These are phyloP conservation scores for Geotrichum reessii DNA, from an alignment of 1,139 yeast species.

Conservation along the genomic window DNA sequence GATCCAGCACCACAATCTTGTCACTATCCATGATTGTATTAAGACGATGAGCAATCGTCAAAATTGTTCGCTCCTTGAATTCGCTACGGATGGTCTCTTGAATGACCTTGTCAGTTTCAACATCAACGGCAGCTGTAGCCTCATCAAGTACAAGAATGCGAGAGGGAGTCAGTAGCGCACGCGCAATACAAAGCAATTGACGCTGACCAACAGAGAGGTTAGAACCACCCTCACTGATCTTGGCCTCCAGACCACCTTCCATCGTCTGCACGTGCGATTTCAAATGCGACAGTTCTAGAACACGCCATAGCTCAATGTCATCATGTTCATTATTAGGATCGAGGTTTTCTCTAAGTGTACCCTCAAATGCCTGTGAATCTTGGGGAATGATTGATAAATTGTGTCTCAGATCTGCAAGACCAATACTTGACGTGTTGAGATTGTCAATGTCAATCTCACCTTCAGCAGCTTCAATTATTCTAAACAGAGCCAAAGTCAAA, in stretches of 20 bases:
- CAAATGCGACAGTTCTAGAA: constrained; percentile 78
- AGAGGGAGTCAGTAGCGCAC: constrained; percentile 77
- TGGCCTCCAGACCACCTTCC: constrained; percentile 60
- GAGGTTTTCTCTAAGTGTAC: constrained; percentile 78
- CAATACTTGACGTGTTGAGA: constrained; percentile 62
- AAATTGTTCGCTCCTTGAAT: constrained; percentile 79
- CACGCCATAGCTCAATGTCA: constrained; percentile 82
- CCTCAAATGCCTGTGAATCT: constrained; percentile 94
- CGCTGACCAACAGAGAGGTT: constrained; percentile 89
- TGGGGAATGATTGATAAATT: constrained; percentile 90
- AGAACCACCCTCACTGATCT: constrained; percentile 74
- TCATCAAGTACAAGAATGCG: constrained; percentile 82
- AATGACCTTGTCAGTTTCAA: constrained; percentile 80
- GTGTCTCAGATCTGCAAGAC: constrained; percentile 78
- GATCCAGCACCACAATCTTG: constrained; percentile 76
- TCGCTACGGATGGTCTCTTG: constrained; percentile 84
- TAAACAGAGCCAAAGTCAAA: constrained; percentile 78
- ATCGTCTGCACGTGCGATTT: constrained; percentile 64
- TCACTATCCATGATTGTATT: constrained; percentile 93
- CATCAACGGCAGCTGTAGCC: constrained; percentile 97
- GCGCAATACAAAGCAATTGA: constrained; percentile 83
- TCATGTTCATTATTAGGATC: constrained; percentile 71
- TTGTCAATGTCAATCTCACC: constrained; percentile 76
- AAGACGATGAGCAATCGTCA: constrained; percentile 92
- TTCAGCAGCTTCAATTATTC: constrained; percentile 74